A percentile compares a stretch with the other conserved stretches of the same genome.
Evolutionary conservation across 1,139 yeast species (phyloP).

Genomic region (Pichia sp.): DNA sequence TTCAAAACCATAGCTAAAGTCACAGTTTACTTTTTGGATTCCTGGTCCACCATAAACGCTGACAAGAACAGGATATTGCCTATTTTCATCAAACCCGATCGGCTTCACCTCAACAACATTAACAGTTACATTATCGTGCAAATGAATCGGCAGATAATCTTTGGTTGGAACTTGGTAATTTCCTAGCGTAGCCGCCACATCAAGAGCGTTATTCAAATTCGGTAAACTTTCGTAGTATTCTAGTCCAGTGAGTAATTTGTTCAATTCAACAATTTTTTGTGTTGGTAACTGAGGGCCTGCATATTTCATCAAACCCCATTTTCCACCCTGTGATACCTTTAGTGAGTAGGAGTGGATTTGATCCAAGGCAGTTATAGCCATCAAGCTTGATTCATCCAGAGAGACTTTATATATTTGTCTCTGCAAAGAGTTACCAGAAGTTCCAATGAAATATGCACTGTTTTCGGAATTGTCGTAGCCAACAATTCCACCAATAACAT

Average conservation of each 20-base stretch:
- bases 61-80: conserved; percentile 74
- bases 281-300: conserved; percentile 65
- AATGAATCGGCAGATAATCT: conserved; percentile 38
- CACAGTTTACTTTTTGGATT: conserved; percentile 62
- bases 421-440: conserved; percentile 50
- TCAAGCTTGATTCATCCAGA: conserved; percentile 19
- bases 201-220: conserved; percentile 32
- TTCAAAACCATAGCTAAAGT: conserved; percentile 58
- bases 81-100: conserved; percentile 51
- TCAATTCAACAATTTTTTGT: conserved; percentile 53
- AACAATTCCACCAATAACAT: conserved; percentile 53
- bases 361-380: conserved; percentile 23
- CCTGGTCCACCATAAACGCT: conserved; percentile 96
- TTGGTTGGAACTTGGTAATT: conserved; percentile 54
- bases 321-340: conserved; percentile 51
- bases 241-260: conserved; percentile 31
- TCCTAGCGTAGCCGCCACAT: conserved; percentile 32
- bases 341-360: conserved; percentile 34
- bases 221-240: conserved; percentile 28
- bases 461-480: conserved; percentile 51
- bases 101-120: conserved; percentile 78
- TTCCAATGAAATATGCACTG: conserved; percentile 59
- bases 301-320: conserved; percentile 50
- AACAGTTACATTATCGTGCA: conserved; percentile 40
- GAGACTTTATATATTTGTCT: conserved; percentile 51